Evolutionary conservation across 305 asterid genomes (phyloP).

Genomic region (Rubia tinctorum): DNA sequence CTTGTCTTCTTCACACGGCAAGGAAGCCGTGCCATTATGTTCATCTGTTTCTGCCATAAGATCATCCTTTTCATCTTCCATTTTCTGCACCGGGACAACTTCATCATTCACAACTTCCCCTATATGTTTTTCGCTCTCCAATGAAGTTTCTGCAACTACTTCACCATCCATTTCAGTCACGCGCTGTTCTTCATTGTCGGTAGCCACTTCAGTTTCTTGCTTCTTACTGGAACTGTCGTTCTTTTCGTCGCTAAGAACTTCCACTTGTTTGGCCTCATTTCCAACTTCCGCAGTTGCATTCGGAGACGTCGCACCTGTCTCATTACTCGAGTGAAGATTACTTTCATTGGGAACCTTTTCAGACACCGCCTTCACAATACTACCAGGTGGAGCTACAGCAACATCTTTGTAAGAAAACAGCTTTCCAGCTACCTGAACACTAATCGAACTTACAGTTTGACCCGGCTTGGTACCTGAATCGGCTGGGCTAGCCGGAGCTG

Average conservation of each 20-base stretch:
- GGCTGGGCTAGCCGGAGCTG: slow-evolving; percentile 53
- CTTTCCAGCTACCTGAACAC: slow-evolving; percentile 68
- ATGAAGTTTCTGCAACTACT: slow-evolving; percentile 21
- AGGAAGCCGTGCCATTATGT: not conserved
- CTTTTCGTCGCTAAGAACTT: slow-evolving; percentile 21
- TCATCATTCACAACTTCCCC: no score
- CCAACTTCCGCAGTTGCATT: slow-evolving; percentile 26
- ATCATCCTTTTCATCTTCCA: slow-evolving; percentile 25
- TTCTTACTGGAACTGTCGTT: slow-evolving; percentile 20
- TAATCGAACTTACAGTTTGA: slow-evolving; percentile 38
- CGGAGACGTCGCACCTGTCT: slow-evolving; percentile 23
- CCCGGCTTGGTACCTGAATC: slow-evolving; percentile 45
- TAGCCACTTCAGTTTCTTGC: slow-evolving; percentile 25
- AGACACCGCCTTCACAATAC: slow-evolving; percentile 75
- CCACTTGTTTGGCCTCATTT: slow-evolving; percentile 28
- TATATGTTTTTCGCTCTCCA: slow-evolving; percentile 13
- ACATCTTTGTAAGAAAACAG: slow-evolving; percentile 97
- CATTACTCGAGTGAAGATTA: slow-evolving; percentile 12
- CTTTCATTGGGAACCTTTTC: slow-evolving; percentile 44
- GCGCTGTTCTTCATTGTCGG: slow-evolving; percentile 27
- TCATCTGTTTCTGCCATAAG: slow-evolving; percentile 30
- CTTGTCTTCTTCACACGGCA: slow-evolving; percentile 46
- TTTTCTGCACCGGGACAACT: slow-evolving; percentile 16
- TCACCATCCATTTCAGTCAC: slow-evolving; percentile 24
- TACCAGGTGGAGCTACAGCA: slow-evolving; percentile 98